Evolutionary conservation across 1,139 yeast genomes (phyloP).

Genomic region (Oligophagozyma castellii): DNA sequence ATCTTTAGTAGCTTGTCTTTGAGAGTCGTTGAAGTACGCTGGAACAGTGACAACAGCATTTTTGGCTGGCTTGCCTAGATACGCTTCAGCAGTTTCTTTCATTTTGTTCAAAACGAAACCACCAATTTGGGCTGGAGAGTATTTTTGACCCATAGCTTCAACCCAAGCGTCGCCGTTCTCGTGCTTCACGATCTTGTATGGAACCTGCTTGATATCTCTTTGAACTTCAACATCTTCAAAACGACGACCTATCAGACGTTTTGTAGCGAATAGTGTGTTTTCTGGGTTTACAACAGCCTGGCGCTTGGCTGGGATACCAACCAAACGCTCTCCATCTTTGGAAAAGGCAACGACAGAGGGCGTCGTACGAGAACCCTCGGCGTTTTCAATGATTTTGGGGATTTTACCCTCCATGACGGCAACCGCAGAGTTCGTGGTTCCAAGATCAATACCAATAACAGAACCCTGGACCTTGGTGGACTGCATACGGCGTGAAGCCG

Average conservation of each 20-base stretch:
- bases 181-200: conserved; percentile 94
- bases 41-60: conserved; percentile 97
- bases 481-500: conserved; percentile 27
- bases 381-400: conserved; percentile 93
- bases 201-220: conserved; percentile 91
- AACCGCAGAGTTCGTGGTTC: conserved; percentile 98
- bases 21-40: conserved; percentile 96
- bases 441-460: conserved; percentile 96
- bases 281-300: conserved; percentile 98
- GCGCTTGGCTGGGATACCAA: conserved; percentile 98
- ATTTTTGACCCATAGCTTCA: conserved; percentile 86
- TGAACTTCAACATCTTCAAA: conserved; percentile 93
- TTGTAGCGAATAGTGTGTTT: conserved; percentile 94
- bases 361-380: conserved; percentile 98
- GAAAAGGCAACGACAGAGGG: conserved; percentile 98
- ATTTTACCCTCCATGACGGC: conserved; percentile 96
- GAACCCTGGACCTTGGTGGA: conserved; percentile 38
- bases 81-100: conserved; percentile 92
- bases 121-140: conserved; percentile 96
- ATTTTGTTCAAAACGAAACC: conserved; percentile 87
- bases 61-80: conserved; percentile 70
- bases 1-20: conserved; percentile 97
- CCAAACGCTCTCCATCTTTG: conserved; percentile 88
- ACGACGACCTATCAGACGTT: conserved; percentile 97
- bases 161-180: conserved; percentile 98